Percentiles rank a stretch among this genome's conserved stretches.
Evolutionary conservation across 2,329 filamentous ascomycete species (phyloP).

Genomic region (Chrysoporthe austroafricana): DNA sequence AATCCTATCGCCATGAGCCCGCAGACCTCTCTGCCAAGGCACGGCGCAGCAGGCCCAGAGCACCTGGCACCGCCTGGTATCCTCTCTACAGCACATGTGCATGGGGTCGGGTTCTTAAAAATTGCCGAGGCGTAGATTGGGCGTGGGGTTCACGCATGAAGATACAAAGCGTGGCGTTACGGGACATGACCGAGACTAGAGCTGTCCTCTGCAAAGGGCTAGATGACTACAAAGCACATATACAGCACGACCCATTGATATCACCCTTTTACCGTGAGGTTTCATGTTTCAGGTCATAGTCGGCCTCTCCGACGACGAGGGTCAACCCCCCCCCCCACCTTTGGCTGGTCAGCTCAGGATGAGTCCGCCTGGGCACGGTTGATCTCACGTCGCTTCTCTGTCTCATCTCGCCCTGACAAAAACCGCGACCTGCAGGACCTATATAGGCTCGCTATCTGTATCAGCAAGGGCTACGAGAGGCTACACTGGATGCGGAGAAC

Average conservation of each 20-base stretch:
- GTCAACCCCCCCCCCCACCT: not conserved
- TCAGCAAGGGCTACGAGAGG: not conserved
- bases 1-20: not conserved
- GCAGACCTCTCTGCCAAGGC: not conserved
- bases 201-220: not conserved
- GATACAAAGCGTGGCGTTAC: constrained; percentile 6
- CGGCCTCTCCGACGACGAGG: not conserved
- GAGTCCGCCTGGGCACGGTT: not conserved
- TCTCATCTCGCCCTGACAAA: not conserved
- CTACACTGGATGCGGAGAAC: not conserved
- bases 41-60: not conserved
- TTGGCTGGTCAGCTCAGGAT: not conserved
- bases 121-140: not conserved
- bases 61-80: too few relatives aligned
- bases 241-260: not conserved
- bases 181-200: not conserved
- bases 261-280: not conserved
- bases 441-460: not conserved
- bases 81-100: not conserved
- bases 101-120: too few relatives aligned
- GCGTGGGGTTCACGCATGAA: not conserved
- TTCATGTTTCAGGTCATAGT: not conserved
- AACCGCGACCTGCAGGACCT: not conserved
- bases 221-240: not conserved
- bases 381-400: not conserved